A percentile compares a stretch with the other conserved stretches of the same genome.
Evolutionary conservation across 768 basidiomycete species (phyloP).

Genomic region (Amanita inopinata): DNA sequence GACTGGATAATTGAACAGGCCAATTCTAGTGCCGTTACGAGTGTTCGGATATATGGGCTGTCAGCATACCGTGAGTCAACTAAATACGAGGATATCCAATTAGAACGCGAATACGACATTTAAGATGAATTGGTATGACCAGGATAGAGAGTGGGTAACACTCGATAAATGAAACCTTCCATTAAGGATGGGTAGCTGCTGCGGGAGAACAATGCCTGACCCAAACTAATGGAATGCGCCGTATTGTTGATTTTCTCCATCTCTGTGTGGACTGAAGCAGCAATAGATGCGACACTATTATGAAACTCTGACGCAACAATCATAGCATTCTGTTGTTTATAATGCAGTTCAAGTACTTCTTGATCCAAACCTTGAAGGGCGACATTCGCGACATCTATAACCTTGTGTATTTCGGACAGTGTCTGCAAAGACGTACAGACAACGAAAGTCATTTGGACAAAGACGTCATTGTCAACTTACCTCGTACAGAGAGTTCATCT

Average conservation of each 20-base stretch:
- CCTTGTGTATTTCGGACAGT: conserved; percentile 10
- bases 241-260: conserved; percentile 40
- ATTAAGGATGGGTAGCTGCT: conserved; percentile 6
- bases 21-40: background rate
- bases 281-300: conserved; percentile 26
- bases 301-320: conserved; percentile 26
- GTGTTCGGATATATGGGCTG: background rate
- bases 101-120: background rate
- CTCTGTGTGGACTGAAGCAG: conserved; percentile 29
- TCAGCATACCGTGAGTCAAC: background rate
- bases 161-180: conserved; percentile 10
- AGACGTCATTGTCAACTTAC: background rate
- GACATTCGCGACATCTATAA: background rate
- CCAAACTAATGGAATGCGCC: conserved; percentile 22
- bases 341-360: conserved; percentile 20
- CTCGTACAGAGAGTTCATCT: background rate
- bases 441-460: background rate
- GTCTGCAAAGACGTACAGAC: conserved; percentile 2
- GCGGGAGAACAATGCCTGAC: conserved; percentile 14
- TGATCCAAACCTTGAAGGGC: conserved; percentile 6
- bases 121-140: background rate
- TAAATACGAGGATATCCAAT: background rate
- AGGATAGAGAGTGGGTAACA: background rate
- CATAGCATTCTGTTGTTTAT: conserved; percentile 27
- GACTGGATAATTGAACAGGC: background rate